phyloP scores from a whole-genome alignment of 805 yeast species.

The Cyberlindnera nakhonratchasimensis region DNA sequence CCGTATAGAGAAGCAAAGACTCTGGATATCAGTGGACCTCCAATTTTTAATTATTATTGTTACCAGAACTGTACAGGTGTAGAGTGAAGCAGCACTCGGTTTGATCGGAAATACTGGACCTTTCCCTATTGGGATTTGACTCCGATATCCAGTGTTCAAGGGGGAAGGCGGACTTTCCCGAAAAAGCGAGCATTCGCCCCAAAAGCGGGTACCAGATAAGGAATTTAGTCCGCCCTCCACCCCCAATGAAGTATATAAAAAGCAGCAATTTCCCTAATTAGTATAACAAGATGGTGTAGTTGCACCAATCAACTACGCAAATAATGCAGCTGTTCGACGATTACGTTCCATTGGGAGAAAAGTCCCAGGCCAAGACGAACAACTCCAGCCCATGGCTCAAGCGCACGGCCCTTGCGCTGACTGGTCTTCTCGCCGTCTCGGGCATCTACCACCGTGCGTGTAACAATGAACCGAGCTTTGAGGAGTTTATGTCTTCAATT shows the following conservation, averaged over 20 bases:
- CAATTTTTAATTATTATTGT: too few relatives aligned
- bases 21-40: too few relatives aligned
- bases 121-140: neutral
- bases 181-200: neutral
- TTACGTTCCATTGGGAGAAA: constrained; percentile 9
- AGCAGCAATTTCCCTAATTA: too few relatives aligned
- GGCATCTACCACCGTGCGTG: constrained; percentile 5
- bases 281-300: too few relatives aligned
- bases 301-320: too few relatives aligned
- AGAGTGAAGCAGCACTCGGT: too few relatives aligned
- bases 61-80: too few relatives aligned
- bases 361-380: neutral
- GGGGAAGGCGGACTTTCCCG: constrained; percentile 1
- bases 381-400: constrained; percentile 9
- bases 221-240: too few relatives aligned
- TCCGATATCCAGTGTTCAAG: neutral
- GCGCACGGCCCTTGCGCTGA: constrained; percentile 8
- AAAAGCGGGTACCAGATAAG: neutral
- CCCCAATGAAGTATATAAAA: too few relatives aligned
- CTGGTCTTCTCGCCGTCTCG: constrained; percentile 11
- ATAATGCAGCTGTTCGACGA: constrained; percentile 4
- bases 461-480: neutral
- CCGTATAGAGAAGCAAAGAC: too few relatives aligned
- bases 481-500: neutral
- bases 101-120: neutral